Base-by-base conservation (phyloP, 1,284 basidiomycete species). In the Puccinia horiana region DNA sequence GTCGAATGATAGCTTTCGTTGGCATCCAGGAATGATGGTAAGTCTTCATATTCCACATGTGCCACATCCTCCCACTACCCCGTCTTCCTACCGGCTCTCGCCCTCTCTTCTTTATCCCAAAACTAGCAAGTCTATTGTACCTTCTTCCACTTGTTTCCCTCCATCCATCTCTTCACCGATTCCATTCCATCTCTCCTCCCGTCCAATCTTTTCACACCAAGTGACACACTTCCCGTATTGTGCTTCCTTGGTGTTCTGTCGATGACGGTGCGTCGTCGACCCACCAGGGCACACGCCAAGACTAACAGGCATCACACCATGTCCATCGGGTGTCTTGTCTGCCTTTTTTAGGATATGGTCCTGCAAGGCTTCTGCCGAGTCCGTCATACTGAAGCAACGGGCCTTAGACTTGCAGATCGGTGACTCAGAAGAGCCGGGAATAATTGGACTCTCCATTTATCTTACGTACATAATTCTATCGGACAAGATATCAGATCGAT, bases 21-120 rank as follows among this genome's bases (percentile, higher is more conserved):
- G 90, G 90, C 90, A 91, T 85, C 90, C 90, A 0, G 85, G 84
- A n/a, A 85, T 91, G 90, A 88, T 91, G 56, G 86, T 79, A 23
- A 70, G 77, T 72, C 44, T 32, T 20, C 8, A 23, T 23, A 42
- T 65, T 65, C 11, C 44, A 37, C 20, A 16, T 56, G 4, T 56
- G 20, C 11, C 49, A 1, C 16, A 23, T 47, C 26, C 18, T 56
- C 37, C 72, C 1, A 26, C 35, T 29, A 23, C 49, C 29, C 4
- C 40, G 44, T 20, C 6, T 73, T 32, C 32, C 44, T 40, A 14
- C 32, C 23, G 12, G 9, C 37, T 3, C 32, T 37, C 23, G 35
- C 35, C 29, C 35, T 49, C 11, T 35, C 26, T 47, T 49, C 40
- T 20, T 70, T 49, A 14, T 26, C 23, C 42, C 61, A n/a, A 54